Conservation (phyloP, 1,139 yeast species). For the Hansenula lynferdii region DNA sequence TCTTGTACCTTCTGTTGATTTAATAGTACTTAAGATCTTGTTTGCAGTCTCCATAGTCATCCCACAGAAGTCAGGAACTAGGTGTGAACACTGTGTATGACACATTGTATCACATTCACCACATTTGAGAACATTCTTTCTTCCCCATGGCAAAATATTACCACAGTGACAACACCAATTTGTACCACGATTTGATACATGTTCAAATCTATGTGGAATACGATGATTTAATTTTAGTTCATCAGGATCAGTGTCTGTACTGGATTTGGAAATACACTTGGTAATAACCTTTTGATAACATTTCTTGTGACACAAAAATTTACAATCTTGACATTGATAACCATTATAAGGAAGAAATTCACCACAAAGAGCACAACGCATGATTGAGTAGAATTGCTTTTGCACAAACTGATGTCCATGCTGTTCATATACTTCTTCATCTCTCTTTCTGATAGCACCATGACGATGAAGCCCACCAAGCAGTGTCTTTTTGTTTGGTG, state of each 20-base stretch:
- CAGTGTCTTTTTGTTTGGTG: conserved; percentile 40
- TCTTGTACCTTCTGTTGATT: conserved; percentile 58
- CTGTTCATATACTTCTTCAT: conserved; percentile 92
- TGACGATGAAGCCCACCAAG: conserved; percentile 79
- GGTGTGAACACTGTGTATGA: conserved; percentile 86
- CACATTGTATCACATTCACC: conserved; percentile 94
- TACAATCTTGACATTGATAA: conserved; percentile 94
- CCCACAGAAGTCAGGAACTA: conserved; percentile 97
- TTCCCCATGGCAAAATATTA: conserved; percentile 90
- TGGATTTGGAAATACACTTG: conserved; percentile 88
- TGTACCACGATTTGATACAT: conserved; percentile 87
- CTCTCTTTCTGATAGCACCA: conserved; percentile 94
- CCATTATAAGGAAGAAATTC: conserved; percentile 93
- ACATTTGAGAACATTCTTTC: conserved; percentile 91
- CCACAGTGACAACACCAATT: conserved; percentile 99
- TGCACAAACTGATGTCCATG: conserved; percentile 97
- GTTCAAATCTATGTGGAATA: conserved; percentile 94
- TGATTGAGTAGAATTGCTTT: conserved; percentile 90
- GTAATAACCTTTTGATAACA: conserved; percentile 94
- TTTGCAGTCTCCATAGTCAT: conserved; percentile 98
- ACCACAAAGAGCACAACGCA: conserved; percentile 97
- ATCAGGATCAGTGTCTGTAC: conserved; percentile 78
- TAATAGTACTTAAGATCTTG: conserved; percentile 78
- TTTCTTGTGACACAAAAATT: conserved; percentile 88
- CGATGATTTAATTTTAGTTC: conserved; percentile 93